Conservation (phyloP, 176 grass and related monocot genomes). For the Puccinellia tenuiflora region DNA sequence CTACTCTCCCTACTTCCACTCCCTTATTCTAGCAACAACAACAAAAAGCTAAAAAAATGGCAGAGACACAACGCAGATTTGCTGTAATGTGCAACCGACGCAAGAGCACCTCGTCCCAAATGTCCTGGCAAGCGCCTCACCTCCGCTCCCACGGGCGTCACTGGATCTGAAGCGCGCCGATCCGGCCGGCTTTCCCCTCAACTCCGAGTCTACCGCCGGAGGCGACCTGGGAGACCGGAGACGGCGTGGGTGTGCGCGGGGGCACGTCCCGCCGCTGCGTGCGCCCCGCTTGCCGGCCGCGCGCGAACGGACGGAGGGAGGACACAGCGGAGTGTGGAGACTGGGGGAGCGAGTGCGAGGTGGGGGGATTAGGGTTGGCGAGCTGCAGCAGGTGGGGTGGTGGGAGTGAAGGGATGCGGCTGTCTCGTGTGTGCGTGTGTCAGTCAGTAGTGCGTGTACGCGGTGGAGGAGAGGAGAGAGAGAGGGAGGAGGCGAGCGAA, state of each 20-base stretch:
- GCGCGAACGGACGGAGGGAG: too few species aligned
- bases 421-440: neutral
- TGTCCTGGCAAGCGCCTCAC: neutral
- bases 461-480: neutral
- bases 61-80: neutral
- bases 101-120: neutral
- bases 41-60: neutral
- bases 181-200: neutral
- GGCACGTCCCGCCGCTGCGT: neutral
- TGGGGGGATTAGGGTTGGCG: constrained; percentile 14
- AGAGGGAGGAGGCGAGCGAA: neutral
- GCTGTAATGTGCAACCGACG: neutral
- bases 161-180: constrained; percentile 30
- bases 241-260: neutral
- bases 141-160: neutral
- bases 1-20: neutral
- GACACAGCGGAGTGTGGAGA: neutral
- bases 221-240: neutral
- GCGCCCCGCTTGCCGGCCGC: neutral
- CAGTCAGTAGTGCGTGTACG: neutral
- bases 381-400: neutral
- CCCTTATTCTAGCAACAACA: neutral
- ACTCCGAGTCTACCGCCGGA: neutral
- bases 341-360: neutral
- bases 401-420: constrained; percentile 5